Evolutionary conservation across 176 grass and related monocot genomes (phyloP).

Genomic region (Elaeis guineensis): DNA sequence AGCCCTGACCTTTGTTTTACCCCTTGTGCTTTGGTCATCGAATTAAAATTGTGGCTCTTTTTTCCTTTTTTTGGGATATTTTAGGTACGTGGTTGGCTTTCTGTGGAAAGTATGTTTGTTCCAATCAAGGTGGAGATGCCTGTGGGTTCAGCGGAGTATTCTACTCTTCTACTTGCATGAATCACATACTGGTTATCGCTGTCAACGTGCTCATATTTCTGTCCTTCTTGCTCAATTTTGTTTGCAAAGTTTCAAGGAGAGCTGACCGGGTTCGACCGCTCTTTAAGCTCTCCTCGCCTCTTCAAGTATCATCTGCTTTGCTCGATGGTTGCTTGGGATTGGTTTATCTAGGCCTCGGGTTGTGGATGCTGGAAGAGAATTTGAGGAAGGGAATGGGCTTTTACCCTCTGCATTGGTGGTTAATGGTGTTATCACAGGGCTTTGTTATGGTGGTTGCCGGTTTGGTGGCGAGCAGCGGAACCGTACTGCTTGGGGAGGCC

Average conservation of each 20-base stretch:
- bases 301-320: conserved; percentile 19
- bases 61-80: not conserved
- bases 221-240: conserved; percentile 24
- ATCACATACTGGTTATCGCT: conserved; percentile 37
- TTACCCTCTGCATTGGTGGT: conserved; percentile 46
- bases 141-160: conserved; percentile 26
- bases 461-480: conserved; percentile 26
- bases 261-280: conserved; percentile 1
- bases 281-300: conserved; percentile 19
- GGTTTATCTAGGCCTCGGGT: conserved; percentile 34
- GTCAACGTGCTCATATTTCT: conserved; percentile 13
- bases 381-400: conserved; percentile 5
- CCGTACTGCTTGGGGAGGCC: conserved; percentile 15
- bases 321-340: conserved; percentile 44
- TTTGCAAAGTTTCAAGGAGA: conserved; percentile 33
- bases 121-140: conserved; percentile 10
- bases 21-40: not conserved
- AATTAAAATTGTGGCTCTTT: not conserved
- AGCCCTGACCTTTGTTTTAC: not conserved
- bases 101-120: conserved; percentile 35
- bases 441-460: conserved; percentile 24
- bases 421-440: conserved; percentile 38
- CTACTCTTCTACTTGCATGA: conserved; percentile 59
- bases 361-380: conserved; percentile 43
- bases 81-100: conserved; percentile 38